Evolutionary conservation across 352 stramenopile genomes (phyloP), one percentile per base, ranked within the genome.

Genomic region (Phytophthora europaea): DNA sequence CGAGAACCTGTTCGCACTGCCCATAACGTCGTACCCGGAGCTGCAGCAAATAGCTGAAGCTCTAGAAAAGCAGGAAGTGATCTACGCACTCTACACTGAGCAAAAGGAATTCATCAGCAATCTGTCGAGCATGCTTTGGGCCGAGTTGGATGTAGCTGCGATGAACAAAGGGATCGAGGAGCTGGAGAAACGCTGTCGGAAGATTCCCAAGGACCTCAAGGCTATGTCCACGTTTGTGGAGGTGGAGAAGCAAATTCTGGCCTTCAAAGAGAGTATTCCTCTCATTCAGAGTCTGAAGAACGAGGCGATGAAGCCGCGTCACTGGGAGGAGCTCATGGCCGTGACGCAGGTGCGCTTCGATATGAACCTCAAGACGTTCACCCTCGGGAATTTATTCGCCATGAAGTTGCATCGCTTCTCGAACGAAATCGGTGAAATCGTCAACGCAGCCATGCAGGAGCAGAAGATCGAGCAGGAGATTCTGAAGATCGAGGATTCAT

Each of bases 211-310:
- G 65, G 91, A 98, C 2, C 79, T 98, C 3, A 96, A 97, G 28
- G 78, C 88, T 6, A 94, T 98, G 77, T 92, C 92, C 18, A 98
- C 93, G 2, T 98, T 98, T 54, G 80, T 93, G 43, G 88, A 97
- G 70, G 92, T 98, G 9, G 91, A 98, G 70, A 93, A 94, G 59
- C 85, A 97, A 62, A 97, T 98, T 16, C 67, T 91, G 13, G 89
- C 95, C n/a, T 98, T 98, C 69, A 98, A 98, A 67, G 93, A 98
- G 33, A 96, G 89, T 67, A 98, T 98, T 22, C 95, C 95, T 18
- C 76, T 98, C 1, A 98, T 98, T 65, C 90, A 98, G 52, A 96
- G 89, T 68, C 81, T 98, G 1, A 98, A 98, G 75, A 98, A 98
- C 60, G 94, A 98, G 33, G 92, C 94, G 1, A 94, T 98, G 81